phyloP scores from a whole-genome alignment of 352 stramenopile species.

The Pythium sukuiense region DNA sequence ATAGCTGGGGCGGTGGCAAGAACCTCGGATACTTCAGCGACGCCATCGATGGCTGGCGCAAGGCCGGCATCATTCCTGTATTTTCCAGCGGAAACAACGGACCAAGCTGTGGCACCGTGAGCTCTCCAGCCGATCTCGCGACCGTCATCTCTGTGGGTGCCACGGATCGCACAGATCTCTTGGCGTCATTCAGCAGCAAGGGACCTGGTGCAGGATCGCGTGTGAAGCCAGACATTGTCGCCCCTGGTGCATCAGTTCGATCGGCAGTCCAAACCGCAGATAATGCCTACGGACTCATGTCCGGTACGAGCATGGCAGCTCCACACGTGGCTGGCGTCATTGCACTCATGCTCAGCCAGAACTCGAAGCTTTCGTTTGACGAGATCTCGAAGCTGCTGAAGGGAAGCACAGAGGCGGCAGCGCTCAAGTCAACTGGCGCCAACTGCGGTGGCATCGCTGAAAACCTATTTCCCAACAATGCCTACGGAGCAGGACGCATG shows the following conservation, averaged over 20 bases:
- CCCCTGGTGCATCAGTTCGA: constrained; percentile 27
- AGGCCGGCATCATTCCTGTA: constrained; percentile 37
- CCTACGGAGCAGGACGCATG: constrained; percentile 34
- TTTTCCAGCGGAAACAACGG: constrained; percentile 39
- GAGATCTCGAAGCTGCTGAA: constrained; percentile 20
- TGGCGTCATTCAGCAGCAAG: constrained; percentile 37
- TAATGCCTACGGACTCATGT: constrained; percentile 26
- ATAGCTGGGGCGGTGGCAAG: constrained; percentile 34
- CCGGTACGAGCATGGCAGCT: constrained; percentile 37
- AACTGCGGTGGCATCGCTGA: constrained; percentile 23
- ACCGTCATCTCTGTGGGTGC: constrained; percentile 39
- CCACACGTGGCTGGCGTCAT: constrained; percentile 34
- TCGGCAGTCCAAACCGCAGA: constrained; percentile 25
- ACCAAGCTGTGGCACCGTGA: constrained; percentile 28
- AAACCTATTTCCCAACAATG: constrained; percentile 33
- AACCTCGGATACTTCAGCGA: constrained; percentile 24
- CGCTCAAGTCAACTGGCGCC: constrained; percentile 4
- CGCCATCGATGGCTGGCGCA: constrained; percentile 29
- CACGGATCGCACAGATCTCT: constrained; percentile 21
- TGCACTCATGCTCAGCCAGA: constrained; percentile 30
- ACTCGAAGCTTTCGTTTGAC: constrained; percentile 30
- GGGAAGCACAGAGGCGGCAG: constrained; percentile 7
- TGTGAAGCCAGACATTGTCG: constrained; percentile 37
- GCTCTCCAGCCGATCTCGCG: constrained; percentile 30
- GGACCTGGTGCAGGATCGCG: constrained; percentile 12